Base-by-base conservation (phyloP, 768 basidiomycete species). In the Hygrophorus russula region DNA sequence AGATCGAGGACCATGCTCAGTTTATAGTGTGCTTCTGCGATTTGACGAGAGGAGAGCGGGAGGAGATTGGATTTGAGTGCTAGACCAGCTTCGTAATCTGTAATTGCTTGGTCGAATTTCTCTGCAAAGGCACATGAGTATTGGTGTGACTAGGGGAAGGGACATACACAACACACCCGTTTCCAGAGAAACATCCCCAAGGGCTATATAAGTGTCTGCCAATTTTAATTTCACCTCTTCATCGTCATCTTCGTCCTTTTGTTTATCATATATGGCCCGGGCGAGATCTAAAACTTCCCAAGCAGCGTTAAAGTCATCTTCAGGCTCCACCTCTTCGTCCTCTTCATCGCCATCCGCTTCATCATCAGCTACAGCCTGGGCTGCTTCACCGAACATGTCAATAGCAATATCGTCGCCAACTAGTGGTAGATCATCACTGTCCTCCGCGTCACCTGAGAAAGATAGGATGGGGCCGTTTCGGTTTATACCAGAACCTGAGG, bases 271-370 rank as follows among this genome's bases (percentile, higher is more conserved):
- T 46, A 94, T 82, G 9, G 82, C 77, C 32, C 93, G 73, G 15
- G 94, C 93, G 44, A 94, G 78, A 52, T 99, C 96, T n/a, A 99
- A 70, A 2, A 94, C 82, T 56, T 96, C 88, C 92, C 94, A 99
- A 10, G 96, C 91, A 18, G 89, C 90, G 51, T 94, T 96, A 60
- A 96, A 96, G 55, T 98, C 96, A 52, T 99, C 96, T 54, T 96
- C 94, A 0, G 88, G 89, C 53, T 87, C 89, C 3, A 59, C 84
- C 10, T 80, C 84, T 3, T 77, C 83, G 2, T 65, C 85, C 7
- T 71, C 80, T 1, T 67, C 76, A 0, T 66, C 78, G 1, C 63
- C 74, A 10, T 70, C 73, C 47, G 67, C 72, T 4, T 64, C 71
- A 2, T 55, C 67, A 43, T 73, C 72, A 7, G 60, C 64, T 33